Percentiles rank a stretch among this genome's conserved stretches.
These are phyloP conservation scores for Tetradesmus obliquus DNA, from an alignment of 139 green algal species.

Conservation along the genomic window DNA sequence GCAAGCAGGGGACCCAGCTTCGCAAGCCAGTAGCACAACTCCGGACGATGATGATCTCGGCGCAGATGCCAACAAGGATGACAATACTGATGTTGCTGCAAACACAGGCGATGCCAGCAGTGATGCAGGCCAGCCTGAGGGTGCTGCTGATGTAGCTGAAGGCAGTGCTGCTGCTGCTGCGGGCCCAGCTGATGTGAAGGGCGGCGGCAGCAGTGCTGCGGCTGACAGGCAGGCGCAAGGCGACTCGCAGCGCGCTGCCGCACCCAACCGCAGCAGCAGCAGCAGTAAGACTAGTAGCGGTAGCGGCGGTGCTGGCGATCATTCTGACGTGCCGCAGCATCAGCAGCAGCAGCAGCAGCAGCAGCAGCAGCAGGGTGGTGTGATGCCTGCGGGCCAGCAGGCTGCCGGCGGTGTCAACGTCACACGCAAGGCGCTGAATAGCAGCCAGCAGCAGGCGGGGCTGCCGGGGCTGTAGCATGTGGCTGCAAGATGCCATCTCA, in stretches of 20 bases:
- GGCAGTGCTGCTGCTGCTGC: not conserved
- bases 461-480: too few relatives aligned
- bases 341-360: not conserved
- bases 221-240: too few relatives aligned
- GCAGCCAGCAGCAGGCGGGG: not conserved
- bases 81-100: not conserved
- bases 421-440: not conserved
- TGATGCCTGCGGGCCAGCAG: not conserved
- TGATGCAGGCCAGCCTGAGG: not conserved
- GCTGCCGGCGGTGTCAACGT: not conserved
- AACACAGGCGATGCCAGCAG: not conserved
- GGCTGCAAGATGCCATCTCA: too few relatives aligned
- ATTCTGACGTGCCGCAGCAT: not conserved
- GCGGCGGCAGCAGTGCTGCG: not conserved
- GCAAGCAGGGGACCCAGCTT: not conserved
- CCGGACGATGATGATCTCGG: not conserved
- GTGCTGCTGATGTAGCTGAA: not conserved
- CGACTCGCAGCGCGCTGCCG: not conserved
- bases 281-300: not conserved
- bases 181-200: not conserved
- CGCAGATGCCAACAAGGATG: not conserved
- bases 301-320: not conserved
- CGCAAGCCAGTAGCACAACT: not conserved
- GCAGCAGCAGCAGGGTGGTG: not conserved
- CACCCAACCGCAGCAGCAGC: not conserved